Conservation (phyloP, 192 early-diverging fungal genomes). For the Entomortierella chlamydospora region DNA sequence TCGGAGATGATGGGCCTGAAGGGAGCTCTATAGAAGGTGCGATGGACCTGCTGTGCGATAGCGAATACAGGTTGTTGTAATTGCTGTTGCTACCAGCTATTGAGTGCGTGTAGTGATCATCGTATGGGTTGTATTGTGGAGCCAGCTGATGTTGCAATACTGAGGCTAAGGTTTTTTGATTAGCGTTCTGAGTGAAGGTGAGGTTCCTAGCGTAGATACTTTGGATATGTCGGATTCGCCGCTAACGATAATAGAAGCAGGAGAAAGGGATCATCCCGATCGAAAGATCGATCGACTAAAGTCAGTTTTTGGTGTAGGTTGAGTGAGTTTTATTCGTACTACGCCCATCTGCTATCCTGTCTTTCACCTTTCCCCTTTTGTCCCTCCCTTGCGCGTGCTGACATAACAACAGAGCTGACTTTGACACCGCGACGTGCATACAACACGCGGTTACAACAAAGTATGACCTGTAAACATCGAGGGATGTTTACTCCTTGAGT, state of each 20-base stretch:
- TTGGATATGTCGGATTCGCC: conserved; percentile 46
- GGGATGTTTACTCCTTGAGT: too few species aligned
- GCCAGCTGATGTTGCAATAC: conserved; percentile 7
- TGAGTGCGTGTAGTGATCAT: not conserved
- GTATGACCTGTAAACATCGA: too few species aligned
- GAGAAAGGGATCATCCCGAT: too few species aligned
- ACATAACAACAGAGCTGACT: not conserved
- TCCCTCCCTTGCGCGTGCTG: not conserved
- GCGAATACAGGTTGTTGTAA: not conserved
- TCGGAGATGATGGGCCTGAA: conserved; percentile 43
- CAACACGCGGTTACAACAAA: not conserved
- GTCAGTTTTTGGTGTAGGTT: not conserved
- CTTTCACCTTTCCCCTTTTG: not conserved
- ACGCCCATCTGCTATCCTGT: not conserved
- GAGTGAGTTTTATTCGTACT: not conserved
- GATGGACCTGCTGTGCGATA: conserved; percentile 22
- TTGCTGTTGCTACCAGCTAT: conserved; percentile 13
- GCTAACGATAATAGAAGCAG: conserved; percentile 4
- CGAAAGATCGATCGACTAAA: not conserved
- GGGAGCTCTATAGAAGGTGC: conserved; percentile 36
- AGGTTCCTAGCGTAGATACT: conserved; percentile 46
- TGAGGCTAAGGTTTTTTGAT: conserved; percentile 40
- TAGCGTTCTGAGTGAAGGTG: conserved; percentile 46
- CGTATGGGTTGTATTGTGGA: conserved; percentile 1
- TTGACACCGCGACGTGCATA: not conserved